Evolutionary conservation across 2,329 filamentous ascomycete species (phyloP).

Genomic region (Cercospora sp.): DNA sequence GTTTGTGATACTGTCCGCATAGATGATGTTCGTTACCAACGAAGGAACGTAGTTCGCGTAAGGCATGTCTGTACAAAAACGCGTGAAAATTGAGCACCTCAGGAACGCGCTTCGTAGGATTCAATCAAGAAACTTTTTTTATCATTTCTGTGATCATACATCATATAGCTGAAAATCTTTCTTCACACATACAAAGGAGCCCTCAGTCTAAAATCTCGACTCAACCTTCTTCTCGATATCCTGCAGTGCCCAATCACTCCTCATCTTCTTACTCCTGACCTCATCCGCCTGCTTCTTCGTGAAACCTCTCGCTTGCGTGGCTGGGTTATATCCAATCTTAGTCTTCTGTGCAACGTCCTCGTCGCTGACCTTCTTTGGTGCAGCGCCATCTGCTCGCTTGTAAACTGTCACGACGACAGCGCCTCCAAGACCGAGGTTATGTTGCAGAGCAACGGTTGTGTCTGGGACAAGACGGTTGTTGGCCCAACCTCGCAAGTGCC

Average conservation of each 20-base stretch:
- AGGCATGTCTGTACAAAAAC: not conserved
- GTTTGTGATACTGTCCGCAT: not conserved
- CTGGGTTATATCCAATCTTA: slow-evolving; percentile 87
- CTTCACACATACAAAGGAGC: not conserved
- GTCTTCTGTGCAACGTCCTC: slow-evolving; percentile 65
- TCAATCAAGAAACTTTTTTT: not conserved
- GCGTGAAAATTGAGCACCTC: not conserved
- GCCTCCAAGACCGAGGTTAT: slow-evolving; percentile 88
- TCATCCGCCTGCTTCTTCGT: slow-evolving; percentile 71
- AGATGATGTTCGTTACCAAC: not conserved
- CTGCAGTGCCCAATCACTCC: slow-evolving; percentile 71
- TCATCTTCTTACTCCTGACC: slow-evolving; percentile 67
- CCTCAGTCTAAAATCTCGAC: slow-evolving; percentile 57
- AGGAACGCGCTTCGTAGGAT: no score
- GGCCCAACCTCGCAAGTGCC: slow-evolving; percentile 94
- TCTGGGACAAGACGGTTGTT: slow-evolving; percentile 75
- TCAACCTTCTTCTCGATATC: slow-evolving; percentile 73
- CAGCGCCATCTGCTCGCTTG: slow-evolving; percentile 73
- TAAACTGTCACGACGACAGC: slow-evolving; percentile 90
- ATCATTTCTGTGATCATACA: not conserved
- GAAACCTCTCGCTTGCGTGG: slow-evolving; percentile 83
- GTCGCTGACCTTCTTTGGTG: slow-evolving; percentile 60
- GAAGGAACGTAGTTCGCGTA: not conserved
- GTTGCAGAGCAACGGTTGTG: slow-evolving; percentile 77
- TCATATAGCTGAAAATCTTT: not conserved